phyloP scores from a whole-genome alignment of 108 stramenopile genomes.

The Phaeodactylum tricornutum region DNA sequence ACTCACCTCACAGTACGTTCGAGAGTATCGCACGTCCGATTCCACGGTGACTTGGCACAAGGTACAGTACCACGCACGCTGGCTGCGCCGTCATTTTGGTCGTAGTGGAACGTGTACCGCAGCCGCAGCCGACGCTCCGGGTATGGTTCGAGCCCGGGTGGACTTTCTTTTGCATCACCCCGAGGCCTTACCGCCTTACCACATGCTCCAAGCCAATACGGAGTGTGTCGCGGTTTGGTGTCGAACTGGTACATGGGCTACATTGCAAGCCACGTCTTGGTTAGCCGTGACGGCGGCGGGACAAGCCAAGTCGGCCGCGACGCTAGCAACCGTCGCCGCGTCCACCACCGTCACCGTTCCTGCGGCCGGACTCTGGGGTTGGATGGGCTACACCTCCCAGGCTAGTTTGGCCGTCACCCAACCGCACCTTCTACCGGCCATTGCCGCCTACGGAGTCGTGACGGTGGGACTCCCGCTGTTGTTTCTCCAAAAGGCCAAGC shows the following conservation, averaged over 20 bases:
- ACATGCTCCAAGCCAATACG: slow-evolving; percentile 59
- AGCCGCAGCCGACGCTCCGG: slow-evolving; percentile 4
- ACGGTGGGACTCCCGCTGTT: slow-evolving; percentile 55
- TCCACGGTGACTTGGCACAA: slow-evolving; percentile 35
- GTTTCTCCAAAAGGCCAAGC: slow-evolving; percentile 28
- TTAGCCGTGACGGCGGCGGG: slow-evolving; percentile 47
- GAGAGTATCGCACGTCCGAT: slow-evolving; percentile 15
- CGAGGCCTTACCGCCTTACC: slow-evolving; percentile 42
- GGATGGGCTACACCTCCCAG: slow-evolving; percentile 60
- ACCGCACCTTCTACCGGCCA: slow-evolving; percentile 54
- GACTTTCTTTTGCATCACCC: slow-evolving; percentile 38
- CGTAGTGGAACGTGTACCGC: slow-evolving; percentile 24
- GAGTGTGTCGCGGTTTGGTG: slow-evolving; percentile 82
- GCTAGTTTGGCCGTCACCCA: slow-evolving; percentile 38
- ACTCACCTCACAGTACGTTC: no score
- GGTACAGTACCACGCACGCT: slow-evolving; percentile 20
- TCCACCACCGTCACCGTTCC: slow-evolving; percentile 52
- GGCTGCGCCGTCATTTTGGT: slow-evolving; percentile 6
- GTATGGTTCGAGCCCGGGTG: slow-evolving; percentile 38
- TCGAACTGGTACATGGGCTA: slow-evolving; percentile 50
- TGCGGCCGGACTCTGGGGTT: slow-evolving; percentile 71
- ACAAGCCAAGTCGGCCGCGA: slow-evolving; percentile 58
- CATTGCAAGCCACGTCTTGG: slow-evolving; percentile 42
- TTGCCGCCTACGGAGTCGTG: slow-evolving; percentile 58
- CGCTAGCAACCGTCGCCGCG: slow-evolving; percentile 49